Base-by-base conservation (phyloP, 2,329 filamentous ascomycete species). In the Aspergillus sp. region DNA sequence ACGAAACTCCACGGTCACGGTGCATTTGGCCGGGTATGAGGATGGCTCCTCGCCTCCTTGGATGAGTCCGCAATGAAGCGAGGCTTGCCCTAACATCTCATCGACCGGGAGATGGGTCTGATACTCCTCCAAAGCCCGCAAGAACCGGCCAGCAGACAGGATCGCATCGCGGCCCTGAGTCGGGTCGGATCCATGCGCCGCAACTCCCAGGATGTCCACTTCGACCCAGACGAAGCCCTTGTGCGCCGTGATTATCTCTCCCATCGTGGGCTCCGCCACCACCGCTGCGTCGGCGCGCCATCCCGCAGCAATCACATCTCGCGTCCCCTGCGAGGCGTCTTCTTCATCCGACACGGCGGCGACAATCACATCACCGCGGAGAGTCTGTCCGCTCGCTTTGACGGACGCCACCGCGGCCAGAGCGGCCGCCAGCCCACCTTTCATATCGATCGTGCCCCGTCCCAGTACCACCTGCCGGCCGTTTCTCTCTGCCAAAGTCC, bases 271-370 rank as follows among this genome's bases (percentile, higher is more conserved):
- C 50, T 82, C 79, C 1, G 65, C 71, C 2, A 82, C 72, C 1
- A 83, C 64, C 5, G 80, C 80, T 0, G 66, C 79, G 50, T 82
- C 79, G 1, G 80, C 78, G 26, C 68, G 68, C 80, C 79, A 83
- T 1, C 80, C 80, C 2, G 78, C 77, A 10, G 66, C 67, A 1
- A 83, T 60, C 0, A 82, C 56, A 38, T 82, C 70, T 52, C 76
- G 73, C 0, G 80, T 83, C 1, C 80, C 80, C 10, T 77, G 76
- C 24, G 77, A 80, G 4, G 67, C 61, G 40, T 72, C 72, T 55
- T 83, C 81, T 49, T 83, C 80, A 41, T 83, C 80, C 0, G 80
- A 76, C 3, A 83, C 80, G 1, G 75, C 79, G 0, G 79, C 71
- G 5, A 83, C 67, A 8, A 83, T 76, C 8, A 82, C 71, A 45